These are phyloP conservation scores for Canavalia gladiata DNA, from an alignment of 306 rosid genomes.

Conservation along the genomic window DNA sequence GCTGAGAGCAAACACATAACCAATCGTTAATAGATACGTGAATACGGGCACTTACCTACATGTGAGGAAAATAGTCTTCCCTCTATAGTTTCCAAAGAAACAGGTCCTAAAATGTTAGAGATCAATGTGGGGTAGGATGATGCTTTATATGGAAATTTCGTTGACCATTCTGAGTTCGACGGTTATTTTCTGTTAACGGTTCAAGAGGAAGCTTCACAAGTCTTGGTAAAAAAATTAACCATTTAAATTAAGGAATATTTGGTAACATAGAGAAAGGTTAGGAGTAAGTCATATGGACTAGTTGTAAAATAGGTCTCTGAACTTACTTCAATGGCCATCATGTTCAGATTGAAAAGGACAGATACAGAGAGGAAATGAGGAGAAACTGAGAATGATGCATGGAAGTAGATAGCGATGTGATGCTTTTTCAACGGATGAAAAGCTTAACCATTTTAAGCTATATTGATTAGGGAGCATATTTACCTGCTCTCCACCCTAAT, in stretches of 20 bases:
- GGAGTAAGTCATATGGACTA: constrained; percentile 8
- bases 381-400: constrained; percentile 28
- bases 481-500: background rate
- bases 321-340: background rate
- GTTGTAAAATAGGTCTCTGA: constrained; percentile 3
- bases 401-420: constrained; percentile 37
- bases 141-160: constrained; percentile 5
- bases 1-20: constrained; percentile 6
- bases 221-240: background rate
- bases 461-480: constrained; percentile 33
- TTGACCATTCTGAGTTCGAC: constrained; percentile 11
- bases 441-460: constrained; percentile 19
- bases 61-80: constrained; percentile 8
- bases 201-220: background rate
- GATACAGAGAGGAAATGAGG: constrained; percentile 4
- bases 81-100: constrained; percentile 8
- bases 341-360: constrained; percentile 41
- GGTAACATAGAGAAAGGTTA: constrained; percentile 11
- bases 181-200: constrained; percentile 3
- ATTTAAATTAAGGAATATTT: constrained; percentile 37
- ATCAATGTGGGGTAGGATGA: constrained; percentile 17
- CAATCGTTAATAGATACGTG: constrained; percentile 35
- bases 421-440: constrained; percentile 24
- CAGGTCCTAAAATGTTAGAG: background rate
- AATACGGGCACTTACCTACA: constrained; percentile 4